Base-by-base conservation (phyloP, 768 basidiomycete genomes). In the Leccinum broughii region DNA sequence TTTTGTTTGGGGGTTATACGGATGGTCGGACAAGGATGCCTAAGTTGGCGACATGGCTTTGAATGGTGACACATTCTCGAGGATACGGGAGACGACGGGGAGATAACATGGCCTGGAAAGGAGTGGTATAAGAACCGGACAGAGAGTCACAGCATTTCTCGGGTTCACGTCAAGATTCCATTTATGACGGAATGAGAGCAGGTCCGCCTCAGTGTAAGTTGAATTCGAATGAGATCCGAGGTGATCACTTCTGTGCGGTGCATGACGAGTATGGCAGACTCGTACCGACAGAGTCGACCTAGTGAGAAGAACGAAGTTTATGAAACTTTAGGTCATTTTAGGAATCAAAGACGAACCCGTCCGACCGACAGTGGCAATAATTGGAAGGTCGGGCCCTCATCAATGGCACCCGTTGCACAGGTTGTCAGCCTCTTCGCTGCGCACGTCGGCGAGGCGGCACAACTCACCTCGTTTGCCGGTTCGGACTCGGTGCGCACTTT, bases 281-380 rank as follows among this genome's bases (percentile, higher is more conserved):
- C 59, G 72, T 65, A 68, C 72, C 72, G 73, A 70, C 62, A 66
- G 50, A 59, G 57, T 56, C 58, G 51, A 51, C 48, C 53, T 58
- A 68, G 71, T 66, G 70, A 71, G 64, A 72, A 66, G 62, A 63
- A 41, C 51, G 24, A 26, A 51, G 52, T 63, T 71, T 64, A 75
- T 73, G 72, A 73, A 73, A 73, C 73, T 72, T 67, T 72, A 68
- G 64, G 58, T 66, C 65, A 55, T 60, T 68, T 74, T 67, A 65
- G 71, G 71, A 74, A 74, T 70, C 54, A 74, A 72, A 58, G 69
- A 62, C 41, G 41, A 41, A 44, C 41, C 7, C 7, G 39, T 41
- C 37, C 34, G 34, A 35, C 34, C 34, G 34, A 35, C 34, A 35
- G 30, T 14, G 8, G 54, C 63, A 60, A 51, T 28, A 64, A 64